Percentiles rank a stretch among this genome's conserved stretches.
Conservation (phyloP, 169 alveolate genomes). For the Eimeria tenella region DNA sequence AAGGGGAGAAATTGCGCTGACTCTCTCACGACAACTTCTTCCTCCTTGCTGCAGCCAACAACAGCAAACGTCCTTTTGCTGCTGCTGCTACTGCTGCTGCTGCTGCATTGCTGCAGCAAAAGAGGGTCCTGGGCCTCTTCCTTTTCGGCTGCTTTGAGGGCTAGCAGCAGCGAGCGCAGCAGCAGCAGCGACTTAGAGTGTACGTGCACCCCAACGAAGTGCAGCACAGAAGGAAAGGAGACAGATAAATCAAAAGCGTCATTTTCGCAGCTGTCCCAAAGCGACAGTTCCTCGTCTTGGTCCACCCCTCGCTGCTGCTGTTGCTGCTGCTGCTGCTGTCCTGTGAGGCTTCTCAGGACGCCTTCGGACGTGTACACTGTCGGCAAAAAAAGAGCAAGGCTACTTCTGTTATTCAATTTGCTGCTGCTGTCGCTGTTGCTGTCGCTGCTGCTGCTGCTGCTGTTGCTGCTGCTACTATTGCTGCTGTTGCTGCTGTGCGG, state of each 20-base stretch:
- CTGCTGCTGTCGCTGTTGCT: background rate
- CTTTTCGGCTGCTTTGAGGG: background rate
- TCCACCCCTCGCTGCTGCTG: background rate
- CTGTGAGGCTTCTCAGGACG: background rate
- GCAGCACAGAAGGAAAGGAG: background rate
- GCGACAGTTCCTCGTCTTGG: background rate
- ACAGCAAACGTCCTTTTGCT: conserved; percentile 8
- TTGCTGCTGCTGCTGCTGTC: background rate
- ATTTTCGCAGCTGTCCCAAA: background rate
- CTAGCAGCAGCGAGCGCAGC: conserved; percentile 11
- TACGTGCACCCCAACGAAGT: conserved; percentile 17
- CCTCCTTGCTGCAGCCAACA: conserved; percentile 21
- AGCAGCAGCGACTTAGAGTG: conserved; percentile 12
- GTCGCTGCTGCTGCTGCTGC: background rate
- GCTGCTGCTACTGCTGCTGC: background rate
- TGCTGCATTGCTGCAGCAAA: background rate
- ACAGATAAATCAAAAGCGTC: background rate
- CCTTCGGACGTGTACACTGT: background rate
- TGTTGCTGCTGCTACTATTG: background rate
- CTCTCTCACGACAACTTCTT: conserved; percentile 4
- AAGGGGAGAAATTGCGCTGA: background rate
- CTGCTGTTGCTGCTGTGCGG: background rate
- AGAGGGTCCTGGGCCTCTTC: background rate
- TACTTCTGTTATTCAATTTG: background rate
- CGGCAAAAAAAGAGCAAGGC: too few relatives aligned